phyloP scores from a whole-genome alignment of 2,329 filamentous ascomycete genomes.

The Malbranchea cinnamomea region DNA sequence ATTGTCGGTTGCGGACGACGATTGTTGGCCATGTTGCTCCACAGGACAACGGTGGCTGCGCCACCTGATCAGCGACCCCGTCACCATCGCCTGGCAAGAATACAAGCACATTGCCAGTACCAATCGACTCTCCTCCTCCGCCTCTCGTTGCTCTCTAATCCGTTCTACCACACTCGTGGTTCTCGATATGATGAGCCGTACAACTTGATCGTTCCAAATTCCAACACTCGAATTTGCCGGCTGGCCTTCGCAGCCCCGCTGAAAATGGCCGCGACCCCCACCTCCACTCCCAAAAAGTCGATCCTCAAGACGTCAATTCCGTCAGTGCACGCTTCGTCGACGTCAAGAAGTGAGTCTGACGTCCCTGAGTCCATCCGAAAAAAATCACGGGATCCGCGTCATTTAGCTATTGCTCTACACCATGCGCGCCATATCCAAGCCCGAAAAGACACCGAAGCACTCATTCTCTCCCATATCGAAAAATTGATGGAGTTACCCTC shows the following conservation, averaged over 20 bases:
- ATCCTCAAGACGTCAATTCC: conserved; percentile 46
- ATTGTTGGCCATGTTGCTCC: too few species aligned
- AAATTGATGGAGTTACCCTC: conserved; percentile 52
- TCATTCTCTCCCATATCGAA: conserved; percentile 59
- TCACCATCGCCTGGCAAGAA: too few species aligned
- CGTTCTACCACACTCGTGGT: too few species aligned
- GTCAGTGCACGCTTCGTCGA: conserved; percentile 25
- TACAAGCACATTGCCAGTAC: too few species aligned
- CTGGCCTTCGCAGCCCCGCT: background rate
- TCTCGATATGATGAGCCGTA: too few species aligned
- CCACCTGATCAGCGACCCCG: too few species aligned
- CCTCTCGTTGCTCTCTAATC: too few species aligned
- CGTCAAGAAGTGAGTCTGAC: conserved; percentile 24
- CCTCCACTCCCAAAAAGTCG: conserved; percentile 31
- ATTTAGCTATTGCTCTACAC: conserved; percentile 53
- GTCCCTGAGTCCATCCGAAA: conserved; percentile 12
- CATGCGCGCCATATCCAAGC: conserved; percentile 73
- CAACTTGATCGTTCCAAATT: too few species aligned
- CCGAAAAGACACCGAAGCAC: conserved; percentile 60
- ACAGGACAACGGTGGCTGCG: too few species aligned
- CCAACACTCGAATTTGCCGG: too few species aligned
- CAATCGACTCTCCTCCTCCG: too few species aligned
- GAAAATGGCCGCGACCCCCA: conserved; percentile 11
- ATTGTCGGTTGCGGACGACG: too few species aligned
- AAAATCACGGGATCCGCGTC: conserved; percentile 25